Base-by-base conservation (phyloP, 2,329 filamentous ascomycete species). In the Cephalotrichum gorgonifer region DNA sequence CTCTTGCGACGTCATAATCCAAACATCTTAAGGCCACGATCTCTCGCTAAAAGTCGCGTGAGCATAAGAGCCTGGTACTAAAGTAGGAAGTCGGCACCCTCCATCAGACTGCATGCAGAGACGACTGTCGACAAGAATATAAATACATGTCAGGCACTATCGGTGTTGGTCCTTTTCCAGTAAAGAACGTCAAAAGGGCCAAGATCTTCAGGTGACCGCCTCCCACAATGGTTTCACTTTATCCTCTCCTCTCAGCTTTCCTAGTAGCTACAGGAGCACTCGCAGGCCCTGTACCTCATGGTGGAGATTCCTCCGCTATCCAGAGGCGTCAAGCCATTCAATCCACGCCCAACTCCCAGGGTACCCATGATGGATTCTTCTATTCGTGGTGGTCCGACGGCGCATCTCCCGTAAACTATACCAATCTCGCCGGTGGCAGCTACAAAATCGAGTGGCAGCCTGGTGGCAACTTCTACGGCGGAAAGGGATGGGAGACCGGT, bases 401-500 rank as follows among this genome's bases (percentile, higher is more conserved):
- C 1, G 67, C 62, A 43, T 67, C 63, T 17, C 56, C 55, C 9
- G 70, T 72, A 8, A 67, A 61, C 30, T 75, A 74, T 58, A 70
- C 56, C 48, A 75, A 75, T 57, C 63, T 64, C 2, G 55, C 57
- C 5, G 63, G 54, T 2, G 72, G 72, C 1, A 55, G 61, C 27
- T 77, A 76, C 62, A 65, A 55, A 20, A 63, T 71, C 0, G 57
- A 54, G 30, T 78, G 74, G 75, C 57, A 52, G 33, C 64, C 65
- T 44, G 62, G 59, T 22, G 74, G 73, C 28, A 76, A 79, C 64
- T 73, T 78, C 43, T 74, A 77, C 28, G 74, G 66, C 51, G 77
- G 76, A 28, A 80, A 79, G 62, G 77, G 77, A 31, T 80, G 76
- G 75, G 71, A 71, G 49, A 69, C 74, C 17, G 76, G 75, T 4